Evolutionary conservation across 2,329 filamentous ascomycete species (phyloP), one percentile per base, ranked within the genome.

Genomic region (Penicillium sp.): DNA sequence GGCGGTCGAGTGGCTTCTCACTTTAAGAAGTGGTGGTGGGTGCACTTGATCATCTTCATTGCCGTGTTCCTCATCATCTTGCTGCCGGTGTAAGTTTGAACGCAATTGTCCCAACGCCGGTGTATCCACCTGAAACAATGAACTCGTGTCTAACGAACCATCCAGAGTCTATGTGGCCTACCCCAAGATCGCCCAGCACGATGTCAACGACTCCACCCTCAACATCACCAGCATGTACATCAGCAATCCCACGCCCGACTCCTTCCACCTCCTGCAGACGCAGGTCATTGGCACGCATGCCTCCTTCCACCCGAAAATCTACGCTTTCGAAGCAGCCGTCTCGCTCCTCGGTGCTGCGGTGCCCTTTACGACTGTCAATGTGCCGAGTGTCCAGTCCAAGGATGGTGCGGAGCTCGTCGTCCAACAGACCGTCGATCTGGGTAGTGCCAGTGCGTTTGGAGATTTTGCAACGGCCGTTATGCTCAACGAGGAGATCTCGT

Each of bases 121-220:
- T 4, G 6, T 14, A 3, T 18, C 16, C 38, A 45, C 1, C 20
- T 36, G 33, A 36, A 20, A 20, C 3, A 11, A 22, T 38, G 18
- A 38, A 13, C 9, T 20, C 18, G 35, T 1, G 5, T 22, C 11
- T 38, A 20, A 38, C 18, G 11, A 20, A 3, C 35, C 1, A 22
- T 16, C 18, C 9, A 81, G 80, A 35, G 74, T 84, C 42, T 85
- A 78, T 60, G 82, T 85, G 46, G 82, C 67, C 3, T 81, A 84
- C 60, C 82, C 82, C 16, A 76, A 78, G 28, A 81, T 81, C 51
- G 81, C 81, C 30, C 82, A 84, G 60, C 52, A 66, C 36, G 76
- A 77, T 45, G 76, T 85, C 60, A 76, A 82, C 59, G 67, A 74
- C 28, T 78, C 82, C 1, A 75, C 70, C 3, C 68, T 85, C 24